Conservation (phyloP, 352 stramenopile species). For the Phytophthora cactorum region DNA sequence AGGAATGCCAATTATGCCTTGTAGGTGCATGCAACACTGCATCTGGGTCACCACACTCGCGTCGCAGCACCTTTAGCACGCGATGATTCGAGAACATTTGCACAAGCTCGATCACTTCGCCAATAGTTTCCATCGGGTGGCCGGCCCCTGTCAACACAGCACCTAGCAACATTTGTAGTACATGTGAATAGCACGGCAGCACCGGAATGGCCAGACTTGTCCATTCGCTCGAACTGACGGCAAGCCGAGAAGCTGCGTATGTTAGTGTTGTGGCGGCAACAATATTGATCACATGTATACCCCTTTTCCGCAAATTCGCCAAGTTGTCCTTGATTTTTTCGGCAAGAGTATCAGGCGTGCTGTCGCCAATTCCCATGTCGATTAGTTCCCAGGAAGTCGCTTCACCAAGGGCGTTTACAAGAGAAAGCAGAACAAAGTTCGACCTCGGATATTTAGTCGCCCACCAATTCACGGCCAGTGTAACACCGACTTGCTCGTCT, state of each 20-base stretch:
- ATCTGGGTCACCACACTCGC: constrained; percentile 72
- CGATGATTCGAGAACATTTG: constrained; percentile 64
- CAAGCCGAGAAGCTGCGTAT: constrained; percentile 50
- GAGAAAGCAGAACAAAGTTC: constrained; percentile 65
- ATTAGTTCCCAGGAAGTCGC: constrained; percentile 59
- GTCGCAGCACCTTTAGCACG: constrained; percentile 61
- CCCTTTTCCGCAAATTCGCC: constrained; percentile 44
- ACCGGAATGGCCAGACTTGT: constrained; percentile 59
- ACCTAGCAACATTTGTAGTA: constrained; percentile 60
- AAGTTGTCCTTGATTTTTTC: constrained; percentile 62
- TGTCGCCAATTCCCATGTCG: constrained; percentile 58
- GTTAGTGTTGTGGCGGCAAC: constrained; percentile 58
- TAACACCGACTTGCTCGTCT: constrained; percentile 63
- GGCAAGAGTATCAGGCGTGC: constrained; percentile 45
- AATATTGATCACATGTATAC: constrained; percentile 76
- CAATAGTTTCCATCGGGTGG: constrained; percentile 59
- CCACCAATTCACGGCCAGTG: constrained; percentile 73
- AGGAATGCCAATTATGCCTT: constrained; percentile 69
- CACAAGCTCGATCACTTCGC: constrained; percentile 73
- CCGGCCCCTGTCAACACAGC: constrained; percentile 64
- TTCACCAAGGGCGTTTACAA: constrained; percentile 76
- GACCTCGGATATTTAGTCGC: constrained; percentile 54
- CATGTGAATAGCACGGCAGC: constrained; percentile 63
- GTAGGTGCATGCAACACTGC: constrained; percentile 55
- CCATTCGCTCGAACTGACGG: constrained; percentile 43